A percentile compares a stretch with the other conserved stretches of the same genome.
Conservation (phyloP, 345 rosid species). For the Eucalyptus polyanthemos region DNA sequence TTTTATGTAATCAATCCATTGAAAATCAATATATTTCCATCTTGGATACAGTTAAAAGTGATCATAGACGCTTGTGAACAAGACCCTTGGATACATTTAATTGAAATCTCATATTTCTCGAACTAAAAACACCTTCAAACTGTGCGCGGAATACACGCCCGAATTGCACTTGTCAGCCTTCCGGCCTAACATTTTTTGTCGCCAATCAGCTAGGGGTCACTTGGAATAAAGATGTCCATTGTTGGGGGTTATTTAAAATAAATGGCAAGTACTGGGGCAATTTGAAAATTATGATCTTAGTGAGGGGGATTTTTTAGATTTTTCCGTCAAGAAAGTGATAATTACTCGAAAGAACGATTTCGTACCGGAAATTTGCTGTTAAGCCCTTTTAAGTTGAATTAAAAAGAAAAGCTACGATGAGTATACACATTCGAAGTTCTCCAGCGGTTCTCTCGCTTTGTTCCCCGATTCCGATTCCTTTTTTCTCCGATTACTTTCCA, state of each 20-base stretch:
- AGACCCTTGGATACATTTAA: background rate
- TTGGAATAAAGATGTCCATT: background rate
- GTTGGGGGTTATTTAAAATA: background rate
- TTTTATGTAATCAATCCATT: background rate
- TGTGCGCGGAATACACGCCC: rapidly evolving
- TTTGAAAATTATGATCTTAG: background rate
- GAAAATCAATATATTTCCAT: background rate
- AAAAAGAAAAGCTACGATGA: background rate
- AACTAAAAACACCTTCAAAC: background rate
- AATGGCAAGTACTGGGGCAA: background rate
- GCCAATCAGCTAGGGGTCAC: background rate
- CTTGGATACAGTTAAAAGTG: too few species aligned
- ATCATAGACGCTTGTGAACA: rapidly evolving
- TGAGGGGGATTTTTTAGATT: background rate
- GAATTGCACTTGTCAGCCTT: background rate
- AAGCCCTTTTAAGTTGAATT: background rate
- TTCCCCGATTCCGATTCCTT: background rate
- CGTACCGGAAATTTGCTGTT: background rate
- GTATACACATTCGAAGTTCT: background rate
- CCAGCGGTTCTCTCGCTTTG: background rate
- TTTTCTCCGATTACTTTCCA: background rate
- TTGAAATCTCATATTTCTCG: background rate
- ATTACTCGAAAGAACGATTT: background rate
- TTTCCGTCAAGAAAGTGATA: background rate
- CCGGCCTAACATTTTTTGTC: background rate